Evolutionary conservation across 208 protist genomes (phyloP), one percentile per base, ranked within the genome.

Genomic region (Naegleria fowleri): DNA sequence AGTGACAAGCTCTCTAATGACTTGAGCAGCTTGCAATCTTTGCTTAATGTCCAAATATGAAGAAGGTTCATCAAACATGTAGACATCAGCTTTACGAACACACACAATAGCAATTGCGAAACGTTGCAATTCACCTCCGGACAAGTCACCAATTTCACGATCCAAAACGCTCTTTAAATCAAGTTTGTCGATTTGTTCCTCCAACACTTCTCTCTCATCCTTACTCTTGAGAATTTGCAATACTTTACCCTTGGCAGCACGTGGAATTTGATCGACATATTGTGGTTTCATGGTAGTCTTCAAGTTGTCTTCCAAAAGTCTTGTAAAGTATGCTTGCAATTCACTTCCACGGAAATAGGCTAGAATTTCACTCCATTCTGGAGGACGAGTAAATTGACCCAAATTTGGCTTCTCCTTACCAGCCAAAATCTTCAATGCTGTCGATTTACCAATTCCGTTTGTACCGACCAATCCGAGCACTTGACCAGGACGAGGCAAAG

Each of bases 391-490:
- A 95, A 97, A 98, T 11, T 95, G 91, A 75, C 99, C 99, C 36
- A 99, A 96, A 95, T 99, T 99, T 40, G 99, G 99, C 91, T 99
- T 99, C 52, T 99, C 92, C 92, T 99, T 99, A 40, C 97, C 98
- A 25, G 98, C 97, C 5, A 99, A 93, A 90, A 99, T 99, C 92
- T 98, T 98, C 5, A 99, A 95, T 0, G 99, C 99, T 9, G 99
- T 99, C 36, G 98, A 99, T 95, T 99, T 99, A 90, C 99, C 99
- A 83, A 99, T 99, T 96, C 99, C 99, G 95, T 99, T 99, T 25
- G 98, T 98, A 86, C 99, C 99, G 36, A 99, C 99, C 11, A 99
- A 95, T 90, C 99, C 99, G 22, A 99, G 96, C 22, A 99, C 99
- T 93, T 99, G 98, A 38, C 99, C 99, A 33, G 98, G 98, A 83